Evolutionary conservation across 805 yeast genomes (phyloP).

Genomic region (Phaffomyces opuntiae): DNA sequence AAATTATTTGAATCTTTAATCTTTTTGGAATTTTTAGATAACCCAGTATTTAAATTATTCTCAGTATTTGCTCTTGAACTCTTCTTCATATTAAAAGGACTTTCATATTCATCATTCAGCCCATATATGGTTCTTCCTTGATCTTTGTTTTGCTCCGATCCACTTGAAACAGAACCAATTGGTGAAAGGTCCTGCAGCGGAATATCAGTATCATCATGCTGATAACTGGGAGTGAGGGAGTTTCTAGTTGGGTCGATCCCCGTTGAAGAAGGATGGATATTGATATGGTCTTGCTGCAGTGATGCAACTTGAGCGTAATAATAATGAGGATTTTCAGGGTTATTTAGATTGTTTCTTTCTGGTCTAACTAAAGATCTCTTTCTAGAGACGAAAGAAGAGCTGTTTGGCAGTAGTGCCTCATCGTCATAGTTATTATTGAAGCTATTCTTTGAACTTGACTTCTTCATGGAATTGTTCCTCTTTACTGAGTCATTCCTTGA

Average conservation of each 20-base stretch:
- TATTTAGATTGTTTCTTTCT: constrained; percentile 63
- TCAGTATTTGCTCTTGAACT: background rate
- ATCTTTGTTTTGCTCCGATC: constrained; percentile 3
- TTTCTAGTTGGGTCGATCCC: constrained; percentile 54
- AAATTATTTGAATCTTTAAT: constrained; percentile 9
- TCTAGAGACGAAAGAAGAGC: constrained; percentile 22
- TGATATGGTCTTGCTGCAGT: constrained; percentile 54
- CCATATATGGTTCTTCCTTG: constrained; percentile 50
- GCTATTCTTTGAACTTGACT: background rate
- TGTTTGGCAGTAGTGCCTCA: constrained; percentile 25
- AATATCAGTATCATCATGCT: constrained; percentile 15
- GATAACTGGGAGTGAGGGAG: constrained; percentile 9
- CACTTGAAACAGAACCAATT: constrained; percentile 1
- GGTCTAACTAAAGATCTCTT: constrained; percentile 77
- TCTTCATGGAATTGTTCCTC: constrained; percentile 15
- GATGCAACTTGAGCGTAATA: constrained; percentile 72
- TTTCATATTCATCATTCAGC: constrained; percentile 49
- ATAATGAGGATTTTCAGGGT: constrained; percentile 66
- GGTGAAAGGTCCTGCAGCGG: constrained; percentile 16
- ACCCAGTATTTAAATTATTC: background rate
- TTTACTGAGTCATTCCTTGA: constrained; percentile 20
- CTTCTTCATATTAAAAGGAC: constrained; percentile 10
- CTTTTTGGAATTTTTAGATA: background rate
- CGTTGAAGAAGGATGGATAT: constrained; percentile 61
- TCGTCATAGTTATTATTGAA: constrained; percentile 22